phyloP scores from a whole-genome alignment of 1,284 basidiomycete genomes.

The Cutaneotrichosporon sp. region DNA sequence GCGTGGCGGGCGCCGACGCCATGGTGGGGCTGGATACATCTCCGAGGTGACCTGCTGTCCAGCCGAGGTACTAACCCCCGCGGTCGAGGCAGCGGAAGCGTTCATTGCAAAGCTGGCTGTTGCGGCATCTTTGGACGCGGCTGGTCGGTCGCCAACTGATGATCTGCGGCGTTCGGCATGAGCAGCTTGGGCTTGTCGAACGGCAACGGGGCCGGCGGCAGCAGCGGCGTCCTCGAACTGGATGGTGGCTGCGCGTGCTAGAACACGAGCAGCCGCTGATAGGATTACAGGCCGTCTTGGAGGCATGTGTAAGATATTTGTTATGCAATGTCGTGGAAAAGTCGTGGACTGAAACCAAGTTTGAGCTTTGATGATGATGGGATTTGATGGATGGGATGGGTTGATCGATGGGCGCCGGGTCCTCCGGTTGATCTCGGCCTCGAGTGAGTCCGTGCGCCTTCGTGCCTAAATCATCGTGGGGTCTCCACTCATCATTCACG shows the following conservation, averaged over 20 bases:
- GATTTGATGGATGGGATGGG: too few relatives aligned
- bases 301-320: neutral
- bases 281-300: slow-evolving; percentile 2
- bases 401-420: too few relatives aligned
- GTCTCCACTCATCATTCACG: too few relatives aligned
- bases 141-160: too few relatives aligned
- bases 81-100: too few relatives aligned
- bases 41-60: neutral
- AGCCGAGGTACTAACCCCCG: too few relatives aligned
- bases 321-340: neutral
- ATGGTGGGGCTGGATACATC: neutral
- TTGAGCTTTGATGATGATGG: too few relatives aligned
- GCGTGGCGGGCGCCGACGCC: neutral
- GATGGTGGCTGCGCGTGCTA: slow-evolving; percentile 40
- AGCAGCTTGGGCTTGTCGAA: neutral
- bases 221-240: slow-evolving; percentile 38
- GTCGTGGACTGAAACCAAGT: neutral
- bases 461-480: too few relatives aligned
- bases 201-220: slow-evolving; percentile 2
- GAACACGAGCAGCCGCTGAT: slow-evolving; percentile 33
- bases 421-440: too few relatives aligned
- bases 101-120: too few relatives aligned
- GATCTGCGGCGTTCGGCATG: neutral
- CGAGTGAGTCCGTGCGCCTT: too few relatives aligned
- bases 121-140: too few relatives aligned